Conservation (phyloP, 805 yeast genomes). For the Ogataea trehaloabstinens region DNA sequence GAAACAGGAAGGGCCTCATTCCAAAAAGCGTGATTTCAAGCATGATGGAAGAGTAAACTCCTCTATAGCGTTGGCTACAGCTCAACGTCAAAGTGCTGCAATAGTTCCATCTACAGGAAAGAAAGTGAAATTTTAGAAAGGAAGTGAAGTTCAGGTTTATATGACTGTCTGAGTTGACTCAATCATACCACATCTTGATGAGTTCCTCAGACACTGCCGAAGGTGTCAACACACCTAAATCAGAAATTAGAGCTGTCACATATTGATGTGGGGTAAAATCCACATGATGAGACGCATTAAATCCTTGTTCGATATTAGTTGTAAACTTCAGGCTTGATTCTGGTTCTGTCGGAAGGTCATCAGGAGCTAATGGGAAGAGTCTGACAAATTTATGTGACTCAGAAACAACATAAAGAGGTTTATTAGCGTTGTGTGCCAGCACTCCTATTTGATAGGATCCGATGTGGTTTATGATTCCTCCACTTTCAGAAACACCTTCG, state of each 20-base stretch:
- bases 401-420: conserved; percentile 91
- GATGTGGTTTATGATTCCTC: conserved; percentile 93
- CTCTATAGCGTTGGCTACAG: conserved; percentile 82
- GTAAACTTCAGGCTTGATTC: conserved; percentile 46
- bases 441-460: conserved; percentile 96
- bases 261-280: conserved; percentile 97
- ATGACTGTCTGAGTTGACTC: conserved; percentile 11
- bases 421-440: conserved; percentile 82
- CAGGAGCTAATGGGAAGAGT: conserved; percentile 90
- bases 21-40: neutral
- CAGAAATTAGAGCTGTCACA: conserved; percentile 93
- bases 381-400: conserved; percentile 96
- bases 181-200: conserved; percentile 97
- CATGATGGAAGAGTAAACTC: conserved; percentile 58
- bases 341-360: conserved; percentile 70
- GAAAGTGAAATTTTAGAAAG: conserved; percentile 60
- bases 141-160: conserved; percentile 1
- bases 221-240: conserved; percentile 94
- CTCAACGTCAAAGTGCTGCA: conserved; percentile 86
- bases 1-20: neutral
- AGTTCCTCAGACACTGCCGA: conserved; percentile 98
- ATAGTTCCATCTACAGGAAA: conserved; percentile 90
- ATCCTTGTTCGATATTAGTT: conserved; percentile 28
- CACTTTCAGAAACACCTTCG: conserved; percentile 98
- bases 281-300: conserved; percentile 51